These are phyloP conservation scores for Auxenochlorella pyrenoidosa DNA, from an alignment of 139 green algal genomes.

Conservation along the genomic window DNA sequence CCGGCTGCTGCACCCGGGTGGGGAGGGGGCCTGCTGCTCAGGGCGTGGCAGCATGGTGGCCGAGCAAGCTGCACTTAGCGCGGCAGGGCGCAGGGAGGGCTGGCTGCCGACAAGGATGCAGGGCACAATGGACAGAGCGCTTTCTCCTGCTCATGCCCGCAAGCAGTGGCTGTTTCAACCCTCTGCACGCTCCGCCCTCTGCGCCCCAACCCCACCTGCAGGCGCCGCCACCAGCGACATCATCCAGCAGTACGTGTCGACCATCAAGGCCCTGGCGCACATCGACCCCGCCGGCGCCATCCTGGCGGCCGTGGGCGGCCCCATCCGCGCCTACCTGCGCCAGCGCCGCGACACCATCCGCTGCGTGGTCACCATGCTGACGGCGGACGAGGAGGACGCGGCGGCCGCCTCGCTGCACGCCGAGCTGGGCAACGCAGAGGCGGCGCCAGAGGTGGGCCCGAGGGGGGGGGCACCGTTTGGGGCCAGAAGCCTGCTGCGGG, in stretches of 20 bases:
- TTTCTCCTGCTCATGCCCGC: no score
- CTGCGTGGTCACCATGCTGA: conserved; percentile 94
- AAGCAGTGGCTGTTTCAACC: neutral
- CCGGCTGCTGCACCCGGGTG: conserved; percentile 80
- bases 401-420: conserved; percentile 60
- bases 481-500: neutral
- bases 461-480: neutral
- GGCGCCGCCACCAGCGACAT: conserved; percentile 92
- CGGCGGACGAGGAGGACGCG: conserved; percentile 67
- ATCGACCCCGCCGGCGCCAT: conserved; percentile 72
- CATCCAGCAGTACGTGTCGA: conserved; percentile 89
- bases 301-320: conserved; percentile 78
- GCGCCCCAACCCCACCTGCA: conserved; percentile 25
- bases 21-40: neutral
- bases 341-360: conserved; percentile 85
- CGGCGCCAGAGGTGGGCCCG: conserved; percentile 7
- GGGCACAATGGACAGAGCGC: no score
- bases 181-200: neutral
- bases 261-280: conserved; percentile 79
- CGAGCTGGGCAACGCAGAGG: conserved; percentile 67
- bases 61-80: no score
- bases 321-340: conserved; percentile 86
- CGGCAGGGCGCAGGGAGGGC: no score
- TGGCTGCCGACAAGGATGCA: no score
- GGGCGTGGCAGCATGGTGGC: no score